Base-by-base conservation (phyloP, 2,329 filamentous ascomycete species). In the Mollisiaceae sp. region DNA sequence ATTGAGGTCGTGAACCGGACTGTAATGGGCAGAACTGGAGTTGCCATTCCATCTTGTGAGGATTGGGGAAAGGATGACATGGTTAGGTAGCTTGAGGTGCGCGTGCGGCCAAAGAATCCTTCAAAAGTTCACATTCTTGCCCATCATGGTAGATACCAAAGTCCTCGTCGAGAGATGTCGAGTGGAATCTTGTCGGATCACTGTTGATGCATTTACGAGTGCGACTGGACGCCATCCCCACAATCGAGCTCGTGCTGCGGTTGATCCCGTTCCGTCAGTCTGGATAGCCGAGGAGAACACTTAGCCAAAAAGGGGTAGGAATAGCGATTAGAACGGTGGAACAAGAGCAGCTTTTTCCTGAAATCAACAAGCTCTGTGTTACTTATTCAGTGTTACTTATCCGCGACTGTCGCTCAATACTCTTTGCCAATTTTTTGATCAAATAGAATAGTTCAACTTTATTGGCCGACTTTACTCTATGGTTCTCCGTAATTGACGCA, bases 1-100 rank as follows among this genome's bases (percentile, higher is more conserved):
- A 94, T 85, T 0, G 92, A 89, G 66, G 90, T 89, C 61, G 93
- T 93, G 85, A 99, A 98, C 78, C 94, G 93, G 77, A 98, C 89
- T 43, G 92, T 94, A 55, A 98, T 84, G 74, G 50, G 50, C 6
- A 54, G 50, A 24, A 54, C n/a, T 22, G 45, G 45, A 50, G 45
- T 24, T 20, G 18, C 45, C 45, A 50, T 50, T 14, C n/a, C 45
- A n/a, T 50, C 45, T 50, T 22, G 45, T 50, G 45, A 11, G 24
- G 45, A n/a, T 50, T 22, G 45, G 45, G 27, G 27, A 32, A 35
- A 54, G 50, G 50, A 54, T 27, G 50, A 18, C 50, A 54, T 54
- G 27, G 50, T 27, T 4, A 18, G 6, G 50, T 2, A 54, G 22
- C 22, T 50, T 22, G 22, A 32, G 8, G 50, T 27, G 27, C 27